These are phyloP conservation scores for Flammula alnicola DNA, from an alignment of 1,284 basidiomycete species.

Conservation along the genomic window DNA sequence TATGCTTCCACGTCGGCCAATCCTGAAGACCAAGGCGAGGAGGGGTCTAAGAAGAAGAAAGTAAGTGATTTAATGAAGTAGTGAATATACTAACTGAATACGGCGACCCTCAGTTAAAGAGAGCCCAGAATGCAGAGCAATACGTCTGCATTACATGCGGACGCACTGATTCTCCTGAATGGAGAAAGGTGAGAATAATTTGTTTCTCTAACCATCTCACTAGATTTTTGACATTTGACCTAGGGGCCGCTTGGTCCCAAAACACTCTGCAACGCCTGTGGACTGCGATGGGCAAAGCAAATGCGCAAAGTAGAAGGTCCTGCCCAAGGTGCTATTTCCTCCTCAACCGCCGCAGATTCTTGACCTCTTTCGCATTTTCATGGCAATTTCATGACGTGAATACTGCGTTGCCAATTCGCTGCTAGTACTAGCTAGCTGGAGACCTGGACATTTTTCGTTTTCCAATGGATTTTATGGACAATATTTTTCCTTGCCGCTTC, in stretches of 20 bases:
- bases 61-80: conserved; percentile 27
- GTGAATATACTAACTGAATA: background rate
- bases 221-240: conserved; percentile 13
- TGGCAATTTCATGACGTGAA: too few relatives aligned
- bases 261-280: conserved; percentile 88
- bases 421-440: background rate
- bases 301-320: conserved; percentile 34
- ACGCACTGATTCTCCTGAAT: conserved; percentile 81
- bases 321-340: conserved; percentile 3
- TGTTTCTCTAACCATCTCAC: conserved; percentile 17
- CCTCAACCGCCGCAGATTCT: background rate
- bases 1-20: conserved; percentile 13
- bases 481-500: too few relatives aligned
- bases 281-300: conserved; percentile 81
- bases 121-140: conserved; percentile 58
- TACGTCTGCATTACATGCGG: conserved; percentile 82
- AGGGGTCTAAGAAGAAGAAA: conserved; percentile 48
- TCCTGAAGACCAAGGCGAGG: conserved; percentile 41
- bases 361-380: too few relatives aligned
- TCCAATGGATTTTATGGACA: too few relatives aligned
- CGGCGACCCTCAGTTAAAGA: conserved; percentile 45
- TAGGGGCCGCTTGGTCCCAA: conserved; percentile 84
- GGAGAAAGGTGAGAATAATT: conserved; percentile 69
- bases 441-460: too few relatives aligned
- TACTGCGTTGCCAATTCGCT: background rate